Base-by-base conservation (phyloP, 108 stramenopile genomes). In the Fistulifera solaris region DNA sequence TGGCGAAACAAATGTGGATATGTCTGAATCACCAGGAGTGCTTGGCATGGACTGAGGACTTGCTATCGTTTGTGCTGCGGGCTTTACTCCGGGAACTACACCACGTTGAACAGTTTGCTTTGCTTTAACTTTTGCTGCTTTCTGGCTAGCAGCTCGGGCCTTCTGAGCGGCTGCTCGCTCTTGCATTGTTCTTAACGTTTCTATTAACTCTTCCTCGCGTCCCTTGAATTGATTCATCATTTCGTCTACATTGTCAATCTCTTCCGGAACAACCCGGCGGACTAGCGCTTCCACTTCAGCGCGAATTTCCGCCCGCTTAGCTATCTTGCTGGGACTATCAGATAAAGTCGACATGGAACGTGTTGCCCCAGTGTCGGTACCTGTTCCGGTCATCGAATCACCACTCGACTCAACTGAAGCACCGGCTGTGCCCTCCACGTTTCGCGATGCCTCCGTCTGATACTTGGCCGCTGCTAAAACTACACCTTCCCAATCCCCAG, bases 151-250 rank as follows among this genome's bases (percentile, higher is more conserved):
- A 24, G 72, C 58, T 21, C 85, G 68, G 14, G 83, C 83, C 42
- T 81, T 75, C 53, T 80, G 81, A 15, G 89, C 89, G 45, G 87
- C 70, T 40, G 68, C 65, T 46, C 89, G 70, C 55, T 92, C 90
- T 59, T 92, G 82, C 90, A 92, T 92, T 15, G 81, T 80, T 42
- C 84, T 70, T 4, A 92, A 61, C 4, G 86, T 88, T 58, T 88
- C 86, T 1, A 92, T 71, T 54, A 92, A 70, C 46, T 92, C 90
- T 58, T 92, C 90, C 66, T 92, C 90, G n/a, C 90, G 70, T 14
- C 90, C 90, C 40, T 80, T 80, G 62, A 92, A 92, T 56, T 92
- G 86, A 10, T 66, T 67, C 66, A 92, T 72, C 90, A 92, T 92
- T 62, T 88, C 90, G 40, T 92, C 85, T 17, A 92, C 71, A 67